These are phyloP conservation scores for Echeveria elegans DNA, from an alignment of 164 flowering plant species.

Conservation along the genomic window DNA sequence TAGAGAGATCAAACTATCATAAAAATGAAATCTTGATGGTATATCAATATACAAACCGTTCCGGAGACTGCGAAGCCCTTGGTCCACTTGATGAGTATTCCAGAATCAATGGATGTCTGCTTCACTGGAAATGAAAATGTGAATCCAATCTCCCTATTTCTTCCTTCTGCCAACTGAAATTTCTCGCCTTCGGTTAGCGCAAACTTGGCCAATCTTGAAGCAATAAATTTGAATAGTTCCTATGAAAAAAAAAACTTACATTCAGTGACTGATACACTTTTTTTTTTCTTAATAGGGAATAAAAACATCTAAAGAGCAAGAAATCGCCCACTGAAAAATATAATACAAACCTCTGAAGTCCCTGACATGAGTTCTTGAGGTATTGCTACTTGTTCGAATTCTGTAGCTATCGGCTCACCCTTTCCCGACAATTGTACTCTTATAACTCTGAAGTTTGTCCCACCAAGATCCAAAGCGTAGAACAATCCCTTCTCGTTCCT, in stretches of 20 bases:
- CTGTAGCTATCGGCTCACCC: constrained; percentile 44
- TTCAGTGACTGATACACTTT: background rate
- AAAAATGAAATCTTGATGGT: background rate
- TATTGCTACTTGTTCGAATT: constrained; percentile 71
- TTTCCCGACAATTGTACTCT: constrained; percentile 82
- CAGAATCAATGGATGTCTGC: constrained; percentile 75
- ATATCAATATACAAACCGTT: constrained; percentile 43
- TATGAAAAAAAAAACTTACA: constrained; percentile 15
- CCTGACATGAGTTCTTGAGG: constrained; percentile 76
- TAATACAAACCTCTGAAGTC: constrained; percentile 57
- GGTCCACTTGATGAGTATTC: constrained; percentile 84
- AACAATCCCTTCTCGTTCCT: constrained; percentile 84
- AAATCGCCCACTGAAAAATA: background rate
- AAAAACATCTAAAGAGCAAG: background rate
- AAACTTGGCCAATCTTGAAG: constrained; percentile 55
- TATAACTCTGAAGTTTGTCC: constrained; percentile 83
- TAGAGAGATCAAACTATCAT: background rate
- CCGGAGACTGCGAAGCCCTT: constrained; percentile 87
- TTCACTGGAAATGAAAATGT: constrained; percentile 91
- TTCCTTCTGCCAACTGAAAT: constrained; percentile 39
- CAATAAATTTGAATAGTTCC: constrained; percentile 86
- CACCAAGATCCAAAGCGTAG: constrained; percentile 93
- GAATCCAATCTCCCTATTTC: constrained; percentile 77
- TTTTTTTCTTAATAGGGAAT: background rate
- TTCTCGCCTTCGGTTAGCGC: constrained; percentile 45